A percentile compares a stretch with the other conserved stretches of the same genome.
Evolutionary conservation across 495 filamentous ascomycete species (phyloP).

Genomic region (Amniculicola lignicola): DNA sequence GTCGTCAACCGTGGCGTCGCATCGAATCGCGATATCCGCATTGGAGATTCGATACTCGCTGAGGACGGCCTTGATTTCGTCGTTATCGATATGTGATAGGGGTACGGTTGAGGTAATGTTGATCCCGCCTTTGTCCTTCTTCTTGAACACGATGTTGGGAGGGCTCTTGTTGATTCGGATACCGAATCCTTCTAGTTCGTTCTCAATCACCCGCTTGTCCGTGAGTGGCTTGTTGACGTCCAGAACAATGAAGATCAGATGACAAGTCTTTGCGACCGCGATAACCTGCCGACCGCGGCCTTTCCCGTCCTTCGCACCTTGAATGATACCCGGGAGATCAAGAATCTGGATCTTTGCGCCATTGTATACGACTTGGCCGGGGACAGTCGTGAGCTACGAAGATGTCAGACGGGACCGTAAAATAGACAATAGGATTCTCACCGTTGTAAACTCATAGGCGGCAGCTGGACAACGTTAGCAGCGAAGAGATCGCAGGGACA

Average conservation of each 20-base stretch:
- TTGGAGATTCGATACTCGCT: conserved; percentile 92
- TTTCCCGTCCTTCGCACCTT: conserved; percentile 97
- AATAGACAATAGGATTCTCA: conserved; percentile 5
- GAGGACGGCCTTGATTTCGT: conserved; percentile 98
- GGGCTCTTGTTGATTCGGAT: conserved; percentile 97
- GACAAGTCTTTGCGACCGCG: conserved; percentile 96
- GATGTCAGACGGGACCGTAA: conserved; percentile 17
- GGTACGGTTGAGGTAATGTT: conserved; percentile 90
- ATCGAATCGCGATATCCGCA: conserved; percentile 96
- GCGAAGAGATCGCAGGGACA: neutral
- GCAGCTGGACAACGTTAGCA: conserved; percentile 54
- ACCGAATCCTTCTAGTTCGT: conserved; percentile 95
- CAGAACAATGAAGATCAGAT: conserved; percentile 97
- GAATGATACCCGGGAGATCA: conserved; percentile 97
- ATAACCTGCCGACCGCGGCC: conserved; percentile 98
- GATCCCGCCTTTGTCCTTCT: conserved; percentile 98
- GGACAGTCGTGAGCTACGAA: conserved; percentile 76
- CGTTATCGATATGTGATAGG: conserved; percentile 85
- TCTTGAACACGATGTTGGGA: conserved; percentile 96
- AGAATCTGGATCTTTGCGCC: conserved; percentile 98
- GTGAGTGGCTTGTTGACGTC: conserved; percentile 98
- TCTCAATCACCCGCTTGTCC: conserved; percentile 94
- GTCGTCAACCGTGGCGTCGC: conserved; percentile 89
- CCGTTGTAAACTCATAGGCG: conserved; percentile 95
- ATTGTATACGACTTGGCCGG: conserved; percentile 94